Evolutionary conservation across 2,329 filamentous ascomycete species (phyloP).

Genomic region (Pestalotiopsis sp.): DNA sequence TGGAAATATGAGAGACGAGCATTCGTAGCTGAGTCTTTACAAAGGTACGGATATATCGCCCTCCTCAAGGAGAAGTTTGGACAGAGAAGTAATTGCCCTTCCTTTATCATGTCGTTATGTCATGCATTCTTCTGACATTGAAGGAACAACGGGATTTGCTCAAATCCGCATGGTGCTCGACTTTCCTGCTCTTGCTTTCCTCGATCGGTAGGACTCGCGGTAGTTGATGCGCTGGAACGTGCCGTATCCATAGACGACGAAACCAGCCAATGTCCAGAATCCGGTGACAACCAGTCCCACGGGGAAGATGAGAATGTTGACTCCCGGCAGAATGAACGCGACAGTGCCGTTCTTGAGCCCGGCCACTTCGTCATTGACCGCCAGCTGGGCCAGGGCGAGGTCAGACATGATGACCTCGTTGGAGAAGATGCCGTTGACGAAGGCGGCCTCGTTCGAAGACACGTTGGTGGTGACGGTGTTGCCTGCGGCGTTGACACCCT

Average conservation of each 20-base stretch:
- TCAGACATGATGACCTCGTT: constrained; percentile 55
- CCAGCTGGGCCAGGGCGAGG: constrained; percentile 48
- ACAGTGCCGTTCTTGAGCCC: constrained; percentile 53
- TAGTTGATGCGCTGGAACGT: constrained; percentile 69
- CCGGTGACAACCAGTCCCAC: constrained; percentile 69
- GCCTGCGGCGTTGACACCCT: constrained; percentile 56
- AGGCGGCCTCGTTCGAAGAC: constrained; percentile 70
- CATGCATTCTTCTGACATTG: not conserved
- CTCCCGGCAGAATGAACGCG: constrained; percentile 71
- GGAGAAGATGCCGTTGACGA: constrained; percentile 72
- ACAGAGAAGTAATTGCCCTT: not conserved
- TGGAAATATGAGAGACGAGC: not conserved
- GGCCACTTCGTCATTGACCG: constrained; percentile 49
- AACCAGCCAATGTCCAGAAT: constrained; percentile 61
- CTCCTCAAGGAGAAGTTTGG: not conserved
- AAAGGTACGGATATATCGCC: not conserved
- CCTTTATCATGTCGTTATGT: not conserved
- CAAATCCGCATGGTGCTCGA: not conserved
- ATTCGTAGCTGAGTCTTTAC: not conserved
- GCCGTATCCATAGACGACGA: constrained; percentile 63
- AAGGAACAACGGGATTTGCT: not conserved
- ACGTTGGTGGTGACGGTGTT: constrained; percentile 63
- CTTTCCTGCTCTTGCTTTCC: constrained; percentile 46
- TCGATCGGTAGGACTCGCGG: constrained; percentile 62
- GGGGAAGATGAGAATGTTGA: constrained; percentile 70